Base-by-base conservation (phyloP, 2,329 filamentous ascomycete genomes). In the Ophiostoma tasmaniense region DNA sequence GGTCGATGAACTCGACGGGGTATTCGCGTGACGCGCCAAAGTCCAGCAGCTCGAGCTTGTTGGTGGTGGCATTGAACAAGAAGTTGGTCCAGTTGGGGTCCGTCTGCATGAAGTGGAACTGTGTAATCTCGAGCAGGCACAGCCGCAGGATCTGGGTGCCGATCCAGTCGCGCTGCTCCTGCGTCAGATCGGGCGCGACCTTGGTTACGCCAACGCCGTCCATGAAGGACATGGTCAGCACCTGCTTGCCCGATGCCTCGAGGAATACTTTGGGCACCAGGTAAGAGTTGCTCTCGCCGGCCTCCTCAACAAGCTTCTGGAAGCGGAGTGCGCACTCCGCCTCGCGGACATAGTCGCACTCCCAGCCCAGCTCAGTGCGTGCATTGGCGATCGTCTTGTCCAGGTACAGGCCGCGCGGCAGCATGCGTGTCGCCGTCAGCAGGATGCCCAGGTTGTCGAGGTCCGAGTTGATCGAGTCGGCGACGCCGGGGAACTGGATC, bases 51-150 rank as follows among this genome's bases (percentile, higher is more conserved):
- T 97, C 93, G 17, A 99, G 88, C 75, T 88, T 90, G 74, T 87
- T 81, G 3, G 84, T 87, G 25, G 81, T 74, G 0, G 87, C 81
- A 74, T 98, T 95, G 83, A 92, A 99, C 25, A 98, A 84, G 78
- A 99, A 99, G 79, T 99, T 99, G 42, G 94, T 98, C 95, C 95
- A 99, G 82, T 99, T 99, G 55, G 95, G 95, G 76, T 99, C 95
- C 5, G 95, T 99, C 80, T 99, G 95, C 95, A 99, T 99, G 81
- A 96, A 98, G 71, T 85, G 89, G 85, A 97, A 98, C 79, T 97
- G 92, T 72, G 89, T 89, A 74, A 98, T 94, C 80, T 98, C 95
- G 70, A 93, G 89, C 52, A 98, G 85, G 76, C 93, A 98, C 13
- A 99, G 88, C 3, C 93, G 90, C 67, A 98, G 85, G 73, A 98